Base-by-base conservation (phyloP, 2,329 filamentous ascomycete genomes). In the Fusarium torulosum region DNA sequence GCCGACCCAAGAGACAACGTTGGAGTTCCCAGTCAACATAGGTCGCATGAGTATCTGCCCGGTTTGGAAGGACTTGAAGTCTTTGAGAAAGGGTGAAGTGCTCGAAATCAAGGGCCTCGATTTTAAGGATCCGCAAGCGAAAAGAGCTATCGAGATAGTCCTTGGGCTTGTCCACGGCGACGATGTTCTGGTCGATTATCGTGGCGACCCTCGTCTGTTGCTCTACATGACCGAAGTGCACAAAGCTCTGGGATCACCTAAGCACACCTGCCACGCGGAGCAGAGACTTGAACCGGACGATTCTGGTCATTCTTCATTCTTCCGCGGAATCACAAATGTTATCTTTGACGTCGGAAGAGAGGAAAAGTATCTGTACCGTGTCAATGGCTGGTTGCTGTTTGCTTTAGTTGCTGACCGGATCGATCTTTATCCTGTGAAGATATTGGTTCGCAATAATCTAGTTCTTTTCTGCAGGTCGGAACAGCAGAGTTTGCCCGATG, bases 341-440 rank as follows among this genome's bases (percentile, higher is more conserved):
- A 44, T 72, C 21, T 33, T 35, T 19, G 21, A 14, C 4, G 33
- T 71, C 4, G 35, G 51, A 23, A 4, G 17, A 20, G 6, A 42
- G 15, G 38, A 43, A 4, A 49, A 31, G n/a, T 44, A 45, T 3
- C n/a, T 71, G 17, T 43, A 49, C 8, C 43, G 27, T 11, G 54
- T 71, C 1, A 9, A 46, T 6, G 47, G 65, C 21, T 72, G 69
- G 69, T 20, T 60, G 7, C 60, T 72, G 7, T 44, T 72, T 14
- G 59, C 55, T 15, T 20, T 65, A 3, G 59, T 71, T 33, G 65
- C 62, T 14, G 17, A 60, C 9, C 56, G 50, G 13, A 58, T 71
- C 10, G 10, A 27, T 8, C 47, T 69, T 17, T 7, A 45, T 4
- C 8, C 38, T 4, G 13, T 59, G 19, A 29, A 10, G 20, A 10